Base-by-base conservation (phyloP, 306 rosid species). In the Carpinus fangiana region DNA sequence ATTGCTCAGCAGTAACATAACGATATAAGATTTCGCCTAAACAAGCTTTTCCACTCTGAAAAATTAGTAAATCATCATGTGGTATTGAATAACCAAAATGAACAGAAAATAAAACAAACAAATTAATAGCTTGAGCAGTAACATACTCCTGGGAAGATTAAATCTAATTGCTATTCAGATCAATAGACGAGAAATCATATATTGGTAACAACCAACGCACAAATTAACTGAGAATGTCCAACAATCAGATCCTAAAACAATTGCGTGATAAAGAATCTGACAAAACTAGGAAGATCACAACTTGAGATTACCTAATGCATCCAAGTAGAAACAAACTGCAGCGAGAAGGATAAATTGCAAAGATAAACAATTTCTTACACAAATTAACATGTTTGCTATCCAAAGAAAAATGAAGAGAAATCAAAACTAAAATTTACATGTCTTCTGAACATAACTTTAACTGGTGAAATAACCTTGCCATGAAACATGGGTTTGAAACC, bases 11-110 rank as follows among this genome's bases (percentile, higher is more conserved):
- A 23, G 79, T 75, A 46, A 84, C 61, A 18, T 52, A 73, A 51
- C 67, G 79, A 75, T 82, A 78, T 17, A 78, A 53, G 79, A 72
- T 55, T 71, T 86, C 84, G 4, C 88, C 87, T 38, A 82, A 73
- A 61, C 78, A 80, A 59, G 82, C 79, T 72, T 82, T 86, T 21
- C 79, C 90, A 61, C 87, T 82, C 92, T 86, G 82, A 56, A 75
- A 48, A 45, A 45, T 41, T 36, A 7, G 54, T 54, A 70, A 21
- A 65, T 11, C 56, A 21, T 36, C 34, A 41, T 8, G 17, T 18
- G 38, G 51, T 14, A 6, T 41, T 14, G 9, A 53, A 65, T 13
- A 14, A 31, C 21, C 13, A 4, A 12, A 34, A 18, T 12, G 28
- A 53, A 67, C 54, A 31, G 36, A 60, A 31, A 53, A 17, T 60